Evolutionary conservation across 108 stramenopile species (phyloP).

Genomic region (Nitzschia inconspicua): DNA sequence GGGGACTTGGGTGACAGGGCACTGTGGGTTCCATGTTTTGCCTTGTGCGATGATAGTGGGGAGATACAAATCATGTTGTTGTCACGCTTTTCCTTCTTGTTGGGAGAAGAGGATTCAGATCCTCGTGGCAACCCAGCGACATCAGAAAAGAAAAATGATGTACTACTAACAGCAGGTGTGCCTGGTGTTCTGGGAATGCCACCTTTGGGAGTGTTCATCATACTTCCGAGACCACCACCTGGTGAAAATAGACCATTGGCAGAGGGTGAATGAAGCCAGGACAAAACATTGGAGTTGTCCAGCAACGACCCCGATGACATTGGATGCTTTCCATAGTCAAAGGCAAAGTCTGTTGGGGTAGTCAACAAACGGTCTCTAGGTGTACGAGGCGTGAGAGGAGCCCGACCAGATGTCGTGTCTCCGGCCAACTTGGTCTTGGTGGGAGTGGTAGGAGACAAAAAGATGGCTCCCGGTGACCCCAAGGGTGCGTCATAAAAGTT

Average conservation of each 20-base stretch:
- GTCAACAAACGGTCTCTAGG: constrained; percentile 34
- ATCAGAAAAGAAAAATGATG: constrained; percentile 61
- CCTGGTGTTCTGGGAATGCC: constrained; percentile 45
- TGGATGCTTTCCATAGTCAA: constrained; percentile 69
- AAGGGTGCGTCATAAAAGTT: constrained; percentile 32
- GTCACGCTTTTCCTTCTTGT: constrained; percentile 12
- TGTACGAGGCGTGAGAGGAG: constrained; percentile 21
- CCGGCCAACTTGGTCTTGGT: too few relatives aligned
- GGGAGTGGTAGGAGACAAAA: constrained; percentile 41
- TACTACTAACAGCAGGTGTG: constrained; percentile 56
- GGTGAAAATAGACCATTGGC: constrained; percentile 80
- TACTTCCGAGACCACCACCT: constrained; percentile 52
- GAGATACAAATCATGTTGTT: constrained; percentile 84
- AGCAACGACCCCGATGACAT: constrained; percentile 29
- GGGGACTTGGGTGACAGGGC: constrained; percentile 18
- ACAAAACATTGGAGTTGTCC: constrained; percentile 65
- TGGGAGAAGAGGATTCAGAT: constrained; percentile 23
- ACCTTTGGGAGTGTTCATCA: constrained; percentile 66
- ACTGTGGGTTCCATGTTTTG: constrained; percentile 10
- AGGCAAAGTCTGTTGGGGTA: constrained; percentile 82
- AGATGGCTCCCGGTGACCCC: constrained; percentile 34
- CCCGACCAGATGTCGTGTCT: neutral
- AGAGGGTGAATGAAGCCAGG: constrained; percentile 79
- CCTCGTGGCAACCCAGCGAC: constrained; percentile 48
- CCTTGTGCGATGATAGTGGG: constrained; percentile 56